Conservation (phyloP, 768 basidiomycete species). For the Daedalea quercina region DNA sequence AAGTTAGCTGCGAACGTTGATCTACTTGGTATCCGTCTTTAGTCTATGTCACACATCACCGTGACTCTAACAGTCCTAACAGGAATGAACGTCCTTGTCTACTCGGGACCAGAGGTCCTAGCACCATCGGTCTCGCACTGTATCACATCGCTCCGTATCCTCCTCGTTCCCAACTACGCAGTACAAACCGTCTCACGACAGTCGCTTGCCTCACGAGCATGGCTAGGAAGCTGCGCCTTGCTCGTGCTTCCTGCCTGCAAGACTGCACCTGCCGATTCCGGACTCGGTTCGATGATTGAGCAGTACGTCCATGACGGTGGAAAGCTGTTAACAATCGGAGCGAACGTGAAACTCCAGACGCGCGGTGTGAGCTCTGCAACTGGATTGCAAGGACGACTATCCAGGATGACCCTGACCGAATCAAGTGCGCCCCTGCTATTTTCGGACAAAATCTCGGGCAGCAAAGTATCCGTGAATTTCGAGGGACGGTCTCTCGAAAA, state of each 20-base stretch:
- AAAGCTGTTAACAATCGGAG: conserved; percentile 59
- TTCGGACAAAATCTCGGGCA: conserved; percentile 7
- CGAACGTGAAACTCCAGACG: conserved; percentile 25
- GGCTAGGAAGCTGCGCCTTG: conserved; percentile 68
- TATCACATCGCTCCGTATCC: conserved; percentile 35
- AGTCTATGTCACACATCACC: too few species aligned
- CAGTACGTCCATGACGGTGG: conserved; percentile 67
- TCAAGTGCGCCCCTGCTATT: conserved; percentile 2
- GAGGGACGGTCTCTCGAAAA: background rate
- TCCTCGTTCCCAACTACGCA: conserved; percentile 71
- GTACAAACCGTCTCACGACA: conserved; percentile 61
- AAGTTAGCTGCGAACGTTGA: too few species aligned
- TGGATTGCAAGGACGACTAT: background rate
- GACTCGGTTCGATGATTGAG: conserved; percentile 41
- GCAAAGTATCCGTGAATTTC: conserved; percentile 5
- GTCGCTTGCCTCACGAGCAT: conserved; percentile 61
- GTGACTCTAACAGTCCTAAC: too few species aligned
- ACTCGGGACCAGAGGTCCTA: conserved; percentile 36
- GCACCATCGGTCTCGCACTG: conserved; percentile 26
- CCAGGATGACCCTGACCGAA: background rate
- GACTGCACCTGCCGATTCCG: conserved; percentile 31
- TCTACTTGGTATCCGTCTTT: too few species aligned
- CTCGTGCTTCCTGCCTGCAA: conserved; percentile 70
- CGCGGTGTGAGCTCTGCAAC: background rate
- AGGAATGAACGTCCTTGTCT: conserved; percentile 39